A percentile compares a stretch with the other conserved stretches of the same genome.
Evolutionary conservation across 2,329 filamentous ascomycete genomes (phyloP).

Genomic region (Zymoseptoria passerinii): DNA sequence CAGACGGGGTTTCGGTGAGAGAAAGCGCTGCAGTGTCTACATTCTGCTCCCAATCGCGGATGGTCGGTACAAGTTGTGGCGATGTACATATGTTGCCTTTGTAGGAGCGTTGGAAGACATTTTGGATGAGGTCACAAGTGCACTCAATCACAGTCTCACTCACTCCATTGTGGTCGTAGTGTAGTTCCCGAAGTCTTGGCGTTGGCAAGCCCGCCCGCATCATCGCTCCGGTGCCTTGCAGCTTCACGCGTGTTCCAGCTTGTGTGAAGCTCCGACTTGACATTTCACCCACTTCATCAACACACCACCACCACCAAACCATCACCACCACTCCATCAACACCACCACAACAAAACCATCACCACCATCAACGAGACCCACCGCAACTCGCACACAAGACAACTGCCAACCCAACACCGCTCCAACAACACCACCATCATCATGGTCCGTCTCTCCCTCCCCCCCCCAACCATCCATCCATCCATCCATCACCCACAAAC

Average conservation of each 20-base stretch:
- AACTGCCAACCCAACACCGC: background rate
- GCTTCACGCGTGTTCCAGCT: background rate
- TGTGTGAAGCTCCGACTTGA: background rate
- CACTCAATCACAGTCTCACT: too few species aligned
- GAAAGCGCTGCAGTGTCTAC: too few species aligned
- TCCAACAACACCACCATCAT: background rate
- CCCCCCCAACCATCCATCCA: background rate
- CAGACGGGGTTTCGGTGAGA: too few species aligned
- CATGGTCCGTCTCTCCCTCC: background rate
- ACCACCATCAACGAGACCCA: background rate
- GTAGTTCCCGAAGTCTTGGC: too few species aligned
- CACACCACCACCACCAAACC: background rate
- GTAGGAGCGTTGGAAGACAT: too few species aligned
- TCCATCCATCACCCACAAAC: background rate
- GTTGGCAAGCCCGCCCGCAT: background rate
- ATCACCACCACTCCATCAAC: background rate
- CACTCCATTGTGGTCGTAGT: too few species aligned
- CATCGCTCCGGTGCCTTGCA: background rate
- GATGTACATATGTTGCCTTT: too few species aligned
- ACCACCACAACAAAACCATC: background rate
- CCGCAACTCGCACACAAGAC: background rate
- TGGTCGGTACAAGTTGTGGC: too few species aligned
- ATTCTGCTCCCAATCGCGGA: too few species aligned
- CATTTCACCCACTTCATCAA: background rate
- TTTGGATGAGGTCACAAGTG: too few species aligned